Evolutionary conservation across 2,329 filamentous ascomycete genomes (phyloP), one percentile per base, ranked within the genome.

Genomic region (Didymella sp.): DNA sequence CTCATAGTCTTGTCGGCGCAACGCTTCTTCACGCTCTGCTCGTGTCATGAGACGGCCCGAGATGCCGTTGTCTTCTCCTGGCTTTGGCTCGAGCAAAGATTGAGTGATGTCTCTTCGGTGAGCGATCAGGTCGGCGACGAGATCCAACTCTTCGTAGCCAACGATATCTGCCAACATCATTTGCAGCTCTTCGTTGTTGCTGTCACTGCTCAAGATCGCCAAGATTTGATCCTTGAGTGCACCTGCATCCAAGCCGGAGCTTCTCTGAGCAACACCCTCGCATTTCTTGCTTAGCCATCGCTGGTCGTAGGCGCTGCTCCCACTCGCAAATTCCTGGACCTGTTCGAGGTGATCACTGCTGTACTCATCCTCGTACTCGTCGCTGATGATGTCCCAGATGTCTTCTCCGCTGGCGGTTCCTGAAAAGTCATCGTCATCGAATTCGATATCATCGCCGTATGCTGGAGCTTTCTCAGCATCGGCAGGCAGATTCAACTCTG

Each of bases 301-400:
- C 11, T 82, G 79, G 48, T 85, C 84, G 70, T 88, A 88, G 2
- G 69, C 71, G 4, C 68, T 63, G 19, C 65, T 58, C 42, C 66
- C 64, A 30, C 65, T 51, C 19, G 74, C 37, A 55, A 46, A 69
- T 70, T 61, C 67, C 11, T 77, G 78, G 35, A 81, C 77, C 24
- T 85, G 83, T 44, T 88, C 84, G 27, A 86, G 78, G 60, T 90
- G 79, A 54, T 84, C 90, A 66, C 87, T 89, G 68, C 85, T 89
- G 72, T 84, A 82, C 68, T 83, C 81, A 7, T 84, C 81, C 53
- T 88, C 88, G 22, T 89, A 88, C 45, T 84, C 84, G 47, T 93
- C 89, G 57, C 88, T 92, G 70, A 96, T 91, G 56, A 96, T 87
- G 73, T 97, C 93, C 94, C 94, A 97, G 9, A 97, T 88, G 76